Evolutionary conservation across 306 rosid genomes (phyloP).

Genomic region (Dryas alaskensis): DNA sequence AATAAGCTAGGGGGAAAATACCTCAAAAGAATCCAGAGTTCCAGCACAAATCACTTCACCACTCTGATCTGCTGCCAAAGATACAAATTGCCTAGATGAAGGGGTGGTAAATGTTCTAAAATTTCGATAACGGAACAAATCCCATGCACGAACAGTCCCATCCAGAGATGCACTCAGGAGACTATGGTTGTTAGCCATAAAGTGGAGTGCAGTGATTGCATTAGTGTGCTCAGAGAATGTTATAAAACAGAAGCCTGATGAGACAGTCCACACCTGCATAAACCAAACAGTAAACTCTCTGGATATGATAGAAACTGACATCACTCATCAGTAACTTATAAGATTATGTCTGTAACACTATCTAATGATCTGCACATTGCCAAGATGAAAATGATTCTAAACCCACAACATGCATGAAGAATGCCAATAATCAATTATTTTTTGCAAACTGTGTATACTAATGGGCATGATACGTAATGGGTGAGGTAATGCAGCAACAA

Average conservation of each 20-base stretch:
- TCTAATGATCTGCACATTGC: background rate
- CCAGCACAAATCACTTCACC: constrained; percentile 98
- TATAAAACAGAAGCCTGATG: constrained; percentile 85
- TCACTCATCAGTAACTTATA: background rate
- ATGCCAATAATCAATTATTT: background rate
- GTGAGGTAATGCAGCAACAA: background rate
- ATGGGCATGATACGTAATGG: background rate
- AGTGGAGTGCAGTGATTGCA: constrained; percentile 91
- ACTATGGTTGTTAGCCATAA: constrained; percentile 66
- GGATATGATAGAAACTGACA: background rate
- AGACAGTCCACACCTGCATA: constrained; percentile 79
- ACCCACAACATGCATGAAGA: background rate
- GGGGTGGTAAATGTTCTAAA: constrained; percentile 77
- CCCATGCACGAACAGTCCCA: constrained; percentile 98
- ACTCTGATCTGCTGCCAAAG: constrained; percentile 86
- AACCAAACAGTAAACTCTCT: constrained; percentile 28
- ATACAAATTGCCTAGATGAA: constrained; percentile 79
- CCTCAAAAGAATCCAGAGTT: constrained; percentile 92
- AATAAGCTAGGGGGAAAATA: constrained; percentile 30
- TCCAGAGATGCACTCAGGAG: constrained; percentile 94
- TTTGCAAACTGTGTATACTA: background rate
- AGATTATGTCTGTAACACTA: background rate
- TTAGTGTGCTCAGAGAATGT: constrained; percentile 86
- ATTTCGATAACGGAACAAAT: constrained; percentile 78
- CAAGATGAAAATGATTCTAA: background rate